Evolutionary conservation across 2,329 filamentous ascomycete species (phyloP), one percentile per base, ranked within the genome.

Genomic region (Sphaerulina musiva): DNA sequence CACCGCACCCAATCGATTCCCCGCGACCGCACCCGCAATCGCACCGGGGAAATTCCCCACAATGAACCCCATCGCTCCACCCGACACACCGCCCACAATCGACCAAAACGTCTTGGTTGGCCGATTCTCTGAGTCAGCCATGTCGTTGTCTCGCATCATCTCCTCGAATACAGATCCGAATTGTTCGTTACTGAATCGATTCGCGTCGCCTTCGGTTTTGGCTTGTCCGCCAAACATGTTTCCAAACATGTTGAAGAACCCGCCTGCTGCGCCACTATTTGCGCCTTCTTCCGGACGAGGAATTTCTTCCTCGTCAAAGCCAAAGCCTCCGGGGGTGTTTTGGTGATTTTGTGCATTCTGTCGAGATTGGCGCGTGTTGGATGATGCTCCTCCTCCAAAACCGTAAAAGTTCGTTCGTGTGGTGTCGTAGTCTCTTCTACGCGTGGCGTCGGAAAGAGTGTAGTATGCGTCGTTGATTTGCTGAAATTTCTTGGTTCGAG

Each of bases 381-480:
- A 43, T n/a, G 47, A 43, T n/a, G 66, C 61, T 10, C 47, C 40
- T 23, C 23, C 48, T n/a, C 48, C 48, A 53, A 73, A 72, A n/a
- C 76, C 75, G 66, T 81, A 81, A 63, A 82, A 80, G 48, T 67
- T 73, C 45, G 65, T 66, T 38, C 86, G 81, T 55, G 89, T 83
- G 50, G 81, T 77, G 68, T 97, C 92, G 74, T 96, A 97, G 56
- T 95, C 89, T 57, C 83, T 79, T 50, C 92, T 83, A 29, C 92
- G 82, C 0, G 77, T 73, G 7, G 84, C 68, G 69, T 97, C 91
- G 0, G 88, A 95, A 29, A 97, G 83, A 0, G 88, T 91, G 71
- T 89, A 95, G 77, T 95, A 95, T 59, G 90, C 89, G 68, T 95
- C 90, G 74, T 95, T 95, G 66, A 95, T 87, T 61, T 87, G 82